Evolutionary conservation across 2,329 filamentous ascomycete genomes (phyloP), one percentile per base, ranked within the genome.

Genomic region (Scedosporium boydii): DNA sequence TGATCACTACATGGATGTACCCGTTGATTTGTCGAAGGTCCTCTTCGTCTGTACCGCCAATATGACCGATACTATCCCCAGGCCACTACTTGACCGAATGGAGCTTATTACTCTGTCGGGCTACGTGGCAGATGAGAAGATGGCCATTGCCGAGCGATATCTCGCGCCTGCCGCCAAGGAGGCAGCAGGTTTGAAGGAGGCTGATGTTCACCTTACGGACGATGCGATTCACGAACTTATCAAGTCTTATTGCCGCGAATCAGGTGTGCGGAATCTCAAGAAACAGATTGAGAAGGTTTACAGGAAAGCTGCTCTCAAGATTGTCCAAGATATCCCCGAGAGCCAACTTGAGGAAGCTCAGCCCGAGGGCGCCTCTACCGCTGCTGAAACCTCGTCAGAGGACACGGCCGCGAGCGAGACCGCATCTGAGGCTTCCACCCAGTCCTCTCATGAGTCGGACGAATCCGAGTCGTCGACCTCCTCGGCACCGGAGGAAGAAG

Each of bases 201-300:
- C 93, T 21, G 89, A 97, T 70, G 93, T 99, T n/a, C 80, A 80
- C n/a, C 80, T 99, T 53, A 88, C 87, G 65, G 87, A 92, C 68
- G 88, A 90, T 63, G 96, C 93, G 12, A 96, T 99, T 55, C 89
- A 95, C 70, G 95, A 99, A 75, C 82, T 99, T 55, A 99, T 99
- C 79, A 98, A 98, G 78, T 96, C 91, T 26, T 99, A 99, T 78
- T 97, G 93, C 77, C 90, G 95, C 53, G 95, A 99, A 76, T 96
- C 92, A 53, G 95, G 95, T 69, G 96, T 99, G 7, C 88, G 95
- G 67, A 99, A 99, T 72, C 79, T 99, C 65, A 99, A 99, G 84
- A 98, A 99, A 80, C 93, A 98, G 74, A 99, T 99, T 65, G 95
- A 99, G 75, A 99, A 99, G 79, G 91, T 99, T 3, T 99, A 97